A percentile compares a stretch with the other conserved stretches of the same genome.
Conservation (phyloP, 306 rosid genomes). For the Herpetospermum pedunculosum region DNA sequence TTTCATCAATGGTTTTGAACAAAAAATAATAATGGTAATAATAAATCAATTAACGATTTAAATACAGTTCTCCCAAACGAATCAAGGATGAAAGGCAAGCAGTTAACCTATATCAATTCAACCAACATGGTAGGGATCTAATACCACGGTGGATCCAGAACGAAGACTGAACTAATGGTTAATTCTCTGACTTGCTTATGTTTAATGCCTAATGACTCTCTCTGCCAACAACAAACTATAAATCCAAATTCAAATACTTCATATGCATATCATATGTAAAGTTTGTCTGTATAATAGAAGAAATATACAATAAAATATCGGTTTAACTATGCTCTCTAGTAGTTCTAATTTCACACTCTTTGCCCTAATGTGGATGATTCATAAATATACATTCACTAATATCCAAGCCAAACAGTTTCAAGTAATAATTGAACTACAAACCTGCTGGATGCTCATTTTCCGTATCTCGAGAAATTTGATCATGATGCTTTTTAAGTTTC, state of each 20-base stretch:
- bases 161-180: not conserved
- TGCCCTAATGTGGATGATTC: not conserved
- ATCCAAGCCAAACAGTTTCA: not conserved
- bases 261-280: not conserved
- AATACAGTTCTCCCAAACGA: too few species aligned
- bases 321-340: too few species aligned
- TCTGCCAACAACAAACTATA: not conserved
- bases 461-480: constrained; percentile 29
- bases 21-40: too few species aligned
- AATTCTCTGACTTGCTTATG: not conserved
- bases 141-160: not conserved
- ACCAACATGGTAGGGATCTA: not conserved
- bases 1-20: not conserved
- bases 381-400: not conserved
- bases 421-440: constrained; percentile 17
- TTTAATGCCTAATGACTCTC: too few species aligned
- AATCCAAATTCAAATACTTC: not conserved
- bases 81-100: not conserved
- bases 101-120: not conserved
- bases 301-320: not conserved
- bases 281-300: not conserved
- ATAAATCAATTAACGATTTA: too few species aligned
- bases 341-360: not conserved
- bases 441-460: constrained; percentile 47
- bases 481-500: constrained; percentile 49